A percentile compares a stretch with the other conserved stretches of the same genome.
Evolutionary conservation across 73 alveolate genomes (phyloP).

Genomic region (Stentor coeruleus): DNA sequence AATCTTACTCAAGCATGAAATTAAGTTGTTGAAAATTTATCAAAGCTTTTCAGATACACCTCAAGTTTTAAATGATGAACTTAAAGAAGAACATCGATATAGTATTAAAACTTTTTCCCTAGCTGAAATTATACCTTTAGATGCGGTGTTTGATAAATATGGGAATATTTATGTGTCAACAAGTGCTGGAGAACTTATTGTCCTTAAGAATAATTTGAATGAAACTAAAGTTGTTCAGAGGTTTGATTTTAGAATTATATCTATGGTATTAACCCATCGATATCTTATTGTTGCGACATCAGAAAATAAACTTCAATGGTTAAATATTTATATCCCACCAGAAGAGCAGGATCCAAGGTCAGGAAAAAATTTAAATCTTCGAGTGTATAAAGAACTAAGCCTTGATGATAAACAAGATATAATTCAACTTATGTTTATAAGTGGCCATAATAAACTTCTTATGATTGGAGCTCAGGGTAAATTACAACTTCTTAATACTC

Average conservation of each 20-base stretch:
- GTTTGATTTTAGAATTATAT: slow-evolving; percentile 26
- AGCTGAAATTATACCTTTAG: slow-evolving; percentile 15
- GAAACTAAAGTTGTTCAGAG: neutral
- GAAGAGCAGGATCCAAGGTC: slow-evolving; percentile 57
- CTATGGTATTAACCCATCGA: slow-evolving; percentile 69
- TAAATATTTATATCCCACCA: slow-evolving; percentile 55
- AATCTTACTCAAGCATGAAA: slow-evolving; percentile 11
- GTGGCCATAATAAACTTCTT: slow-evolving; percentile 63
- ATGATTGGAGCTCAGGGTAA: slow-evolving; percentile 68
- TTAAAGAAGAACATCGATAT: neutral
- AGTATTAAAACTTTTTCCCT: neutral
- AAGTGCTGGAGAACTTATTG: slow-evolving; percentile 2
- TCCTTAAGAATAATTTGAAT: neutral
- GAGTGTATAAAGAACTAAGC: slow-evolving; percentile 56
- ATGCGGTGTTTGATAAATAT: slow-evolving; percentile 10
- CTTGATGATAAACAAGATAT: slow-evolving; percentile 46
- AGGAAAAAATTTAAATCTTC: slow-evolving; percentile 44
- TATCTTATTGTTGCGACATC: slow-evolving; percentile 61
- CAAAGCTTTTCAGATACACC: neutral
- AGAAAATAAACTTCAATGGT: slow-evolving; percentile 47
- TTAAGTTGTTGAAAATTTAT: neutral
- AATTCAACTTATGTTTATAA: slow-evolving; percentile 60
- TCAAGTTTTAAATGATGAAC: neutral
- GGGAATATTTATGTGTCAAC: slow-evolving; percentile 27
- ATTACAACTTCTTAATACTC: slow-evolving; percentile 56